Percentiles rank a stretch among this genome's conserved stretches.
phyloP scores from a whole-genome alignment of 148 eudicot genomes.

The Chenopodium album region DNA sequence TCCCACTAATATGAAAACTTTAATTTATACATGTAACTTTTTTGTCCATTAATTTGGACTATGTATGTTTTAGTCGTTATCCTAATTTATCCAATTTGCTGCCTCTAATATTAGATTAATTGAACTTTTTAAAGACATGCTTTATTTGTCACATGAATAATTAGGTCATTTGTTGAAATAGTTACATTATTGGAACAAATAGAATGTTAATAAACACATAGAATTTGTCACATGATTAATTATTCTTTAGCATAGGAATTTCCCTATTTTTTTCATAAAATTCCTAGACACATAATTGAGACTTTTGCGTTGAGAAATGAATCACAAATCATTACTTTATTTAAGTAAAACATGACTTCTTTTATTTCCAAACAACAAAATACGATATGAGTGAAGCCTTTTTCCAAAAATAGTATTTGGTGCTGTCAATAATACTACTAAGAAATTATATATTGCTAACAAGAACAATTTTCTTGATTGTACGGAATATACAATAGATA shows the following conservation, averaged over 20 bases:
- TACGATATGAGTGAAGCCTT: too few relatives aligned
- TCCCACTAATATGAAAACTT: slow-evolving; percentile 11
- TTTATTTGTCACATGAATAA: neutral
- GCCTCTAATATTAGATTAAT: neutral
- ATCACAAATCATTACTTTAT: neutral
- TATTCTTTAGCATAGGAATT: neutral
- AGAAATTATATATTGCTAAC: too few relatives aligned
- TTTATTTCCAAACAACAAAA: too few relatives aligned
- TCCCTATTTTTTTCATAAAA: neutral
- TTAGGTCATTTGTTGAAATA: too few relatives aligned
- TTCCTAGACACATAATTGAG: neutral
- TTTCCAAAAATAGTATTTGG: too few relatives aligned
- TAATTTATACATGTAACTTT: neutral
- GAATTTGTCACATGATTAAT: neutral
- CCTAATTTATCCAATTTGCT: neutral
- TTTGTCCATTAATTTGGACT: slow-evolving; percentile 11
- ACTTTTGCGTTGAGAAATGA: neutral
- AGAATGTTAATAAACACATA: neutral
- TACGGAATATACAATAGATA: too few relatives aligned
- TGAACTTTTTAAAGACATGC: neutral
- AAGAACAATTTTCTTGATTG: too few relatives aligned
- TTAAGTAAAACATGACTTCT: too few relatives aligned
- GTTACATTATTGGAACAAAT: neutral
- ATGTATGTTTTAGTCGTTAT: neutral
- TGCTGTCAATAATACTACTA: too few relatives aligned